Evolutionary conservation across 169 alveolate genomes (phyloP), one percentile per base, ranked within the genome.

Genomic region (Plasmodium vivax): DNA sequence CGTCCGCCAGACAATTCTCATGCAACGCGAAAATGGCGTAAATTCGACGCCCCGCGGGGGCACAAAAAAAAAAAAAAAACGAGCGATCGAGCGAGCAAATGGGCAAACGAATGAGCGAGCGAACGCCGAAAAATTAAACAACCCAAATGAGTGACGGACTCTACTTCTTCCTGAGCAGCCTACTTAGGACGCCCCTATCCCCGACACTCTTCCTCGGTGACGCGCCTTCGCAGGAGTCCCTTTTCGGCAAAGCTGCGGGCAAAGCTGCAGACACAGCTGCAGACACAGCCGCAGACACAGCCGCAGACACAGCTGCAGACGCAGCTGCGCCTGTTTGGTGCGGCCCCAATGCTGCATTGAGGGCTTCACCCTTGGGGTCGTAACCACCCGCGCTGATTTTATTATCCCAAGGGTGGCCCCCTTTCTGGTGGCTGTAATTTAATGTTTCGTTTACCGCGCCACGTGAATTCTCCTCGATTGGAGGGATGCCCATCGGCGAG

Each of bases 181-280:
- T 82, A 27, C 95, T 92, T 47, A 92, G 41, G 12, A 92, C 95
- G 41, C 95, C 95, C 75, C 81, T 92, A 27, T 82, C 92, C 34
- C 77, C 83, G 36, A 45, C 43, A 62, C 34, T 79, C 19, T 80
- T 90, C 51, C 82, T 79, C 77, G 73, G 30, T 9, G 84, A 12
- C 14, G 43, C 27, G 77, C 38, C 72, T 73, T 85, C 77, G 32
- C 84, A 72, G 62, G 43, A 16, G 23, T 74, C 84, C 27, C 30
- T 85, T 34, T 41, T 84, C 7, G 30, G 83, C 7, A 38, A n/a
- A 84, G 19, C 36, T 72, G 77, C 16, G 54, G 30, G 27, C 27
- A 23, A 23, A 23, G 27, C 27, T 23, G 27, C 27, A 0, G 27
- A 0, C 27, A 23, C 0, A 23, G 27, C 27, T 23, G 27, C 27